phyloP scores from a whole-genome alignment of 1,139 yeast genomes.

The Taphrina wiesneri region DNA sequence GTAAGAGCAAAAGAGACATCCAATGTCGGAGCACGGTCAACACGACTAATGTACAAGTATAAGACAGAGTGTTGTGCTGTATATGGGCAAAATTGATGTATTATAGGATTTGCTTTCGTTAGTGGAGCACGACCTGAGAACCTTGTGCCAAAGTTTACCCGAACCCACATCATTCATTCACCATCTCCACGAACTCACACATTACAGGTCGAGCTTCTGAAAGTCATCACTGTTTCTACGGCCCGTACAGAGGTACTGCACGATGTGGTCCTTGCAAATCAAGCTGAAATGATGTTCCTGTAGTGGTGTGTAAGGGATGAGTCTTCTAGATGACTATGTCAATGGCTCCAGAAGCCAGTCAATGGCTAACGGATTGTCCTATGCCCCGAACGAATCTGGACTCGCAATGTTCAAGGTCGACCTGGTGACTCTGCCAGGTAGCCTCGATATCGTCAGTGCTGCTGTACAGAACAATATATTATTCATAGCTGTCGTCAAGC shows the following conservation, averaged over 20 bases:
- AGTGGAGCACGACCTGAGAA: not conserved
- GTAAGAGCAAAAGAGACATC: conserved; percentile 10
- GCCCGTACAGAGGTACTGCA: too few relatives aligned
- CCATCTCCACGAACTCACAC: not conserved
- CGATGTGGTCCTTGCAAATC: not conserved
- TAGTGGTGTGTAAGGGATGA: conserved; percentile 1
- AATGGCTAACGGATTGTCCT: not conserved
- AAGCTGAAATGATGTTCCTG: not conserved
- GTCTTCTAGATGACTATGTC: conserved; percentile 26
- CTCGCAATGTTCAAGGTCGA: conserved; percentile 25
- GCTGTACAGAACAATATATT: conserved; percentile 27
- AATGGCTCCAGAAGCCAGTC: not conserved
- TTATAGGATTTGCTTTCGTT: not conserved
- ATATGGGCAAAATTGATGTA: too few relatives aligned
- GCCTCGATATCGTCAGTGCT: conserved; percentile 18
- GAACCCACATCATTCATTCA: not conserved
- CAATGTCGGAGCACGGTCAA: not conserved
- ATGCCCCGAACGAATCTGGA: not conserved
- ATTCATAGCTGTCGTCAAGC: conserved; percentile 23
- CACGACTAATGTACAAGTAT: too few relatives aligned
- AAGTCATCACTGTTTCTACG: too few relatives aligned
- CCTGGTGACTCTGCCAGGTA: conserved; percentile 25
- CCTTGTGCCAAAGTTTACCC: not conserved
- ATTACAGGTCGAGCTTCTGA: not conserved
- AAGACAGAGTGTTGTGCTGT: too few relatives aligned